Evolutionary conservation across 1,139 yeast species (phyloP).

Genomic region (Sugiyamaella xylanicola): DNA sequence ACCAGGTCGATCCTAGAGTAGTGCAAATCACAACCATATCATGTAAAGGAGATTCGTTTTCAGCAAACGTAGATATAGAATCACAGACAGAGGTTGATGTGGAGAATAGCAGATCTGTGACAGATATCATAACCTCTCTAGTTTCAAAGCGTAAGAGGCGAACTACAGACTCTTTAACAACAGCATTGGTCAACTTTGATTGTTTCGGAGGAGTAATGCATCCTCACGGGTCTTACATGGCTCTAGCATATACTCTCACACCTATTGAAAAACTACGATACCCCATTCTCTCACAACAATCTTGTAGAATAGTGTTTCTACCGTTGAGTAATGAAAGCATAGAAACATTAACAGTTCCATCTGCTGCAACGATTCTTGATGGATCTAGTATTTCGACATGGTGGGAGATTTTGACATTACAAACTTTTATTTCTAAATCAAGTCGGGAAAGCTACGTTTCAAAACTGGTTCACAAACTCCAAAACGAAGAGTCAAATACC

Average conservation of each 20-base stretch:
- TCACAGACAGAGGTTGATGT: background rate
- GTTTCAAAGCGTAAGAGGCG: slow-evolving; percentile 17
- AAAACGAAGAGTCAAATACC: background rate
- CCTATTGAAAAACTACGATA: slow-evolving; percentile 29
- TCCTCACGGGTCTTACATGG: slow-evolving; percentile 30
- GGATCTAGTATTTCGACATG: slow-evolving; percentile 30
- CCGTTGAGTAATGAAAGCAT: slow-evolving; percentile 23
- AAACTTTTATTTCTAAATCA: slow-evolving; percentile 19
- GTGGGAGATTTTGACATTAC: slow-evolving; percentile 31
- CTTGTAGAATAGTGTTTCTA: slow-evolving; percentile 28
- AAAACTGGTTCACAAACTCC: background rate
- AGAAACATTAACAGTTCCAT: background rate
- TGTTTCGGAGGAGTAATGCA: slow-evolving; percentile 28
- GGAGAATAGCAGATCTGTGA: background rate
- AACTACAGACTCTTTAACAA: slow-evolving; percentile 19
- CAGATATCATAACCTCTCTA: slow-evolving; percentile 6
- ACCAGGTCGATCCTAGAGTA: slow-evolving; percentile 5
- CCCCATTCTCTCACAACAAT: slow-evolving; percentile 32
- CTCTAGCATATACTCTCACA: slow-evolving; percentile 27
- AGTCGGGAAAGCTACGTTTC: slow-evolving; percentile 19
- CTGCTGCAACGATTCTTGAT: slow-evolving; percentile 20
- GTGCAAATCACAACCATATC: slow-evolving; percentile 24
- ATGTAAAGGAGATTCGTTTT: slow-evolving; percentile 27
- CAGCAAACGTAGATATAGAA: slow-evolving; percentile 18
- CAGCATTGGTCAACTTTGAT: slow-evolving; percentile 25